Percentiles rank a stretch among this genome's conserved stretches.
These are phyloP conservation scores for Escovopsis sp. DNA, from an alignment of 2,329 filamentous ascomycete species.

Conservation along the genomic window DNA sequence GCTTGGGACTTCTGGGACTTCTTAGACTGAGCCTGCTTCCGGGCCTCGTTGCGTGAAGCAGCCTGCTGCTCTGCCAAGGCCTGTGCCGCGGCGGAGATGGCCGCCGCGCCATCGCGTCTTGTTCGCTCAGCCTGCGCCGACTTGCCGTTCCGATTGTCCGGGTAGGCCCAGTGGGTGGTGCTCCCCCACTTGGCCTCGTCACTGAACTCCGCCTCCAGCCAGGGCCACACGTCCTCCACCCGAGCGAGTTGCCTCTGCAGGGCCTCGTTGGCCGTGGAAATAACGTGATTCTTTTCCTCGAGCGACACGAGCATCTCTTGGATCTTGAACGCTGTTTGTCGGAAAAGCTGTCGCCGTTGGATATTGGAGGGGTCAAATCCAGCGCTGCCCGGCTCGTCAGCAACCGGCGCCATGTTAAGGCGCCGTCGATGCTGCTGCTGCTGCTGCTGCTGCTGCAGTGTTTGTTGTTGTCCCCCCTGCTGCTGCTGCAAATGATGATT, in stretches of 20 bases:
- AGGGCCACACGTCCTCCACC: constrained; percentile 73
- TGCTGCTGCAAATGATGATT: constrained; percentile 11
- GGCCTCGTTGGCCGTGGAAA: constrained; percentile 81
- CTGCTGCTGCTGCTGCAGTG: too few species aligned
- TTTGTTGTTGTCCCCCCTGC: too few species aligned
- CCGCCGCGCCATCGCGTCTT: constrained; percentile 62
- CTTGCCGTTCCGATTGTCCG: constrained; percentile 57
- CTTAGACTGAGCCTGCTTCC: constrained; percentile 68
- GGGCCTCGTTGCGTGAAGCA: constrained; percentile 58
- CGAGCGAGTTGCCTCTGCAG: constrained; percentile 72
- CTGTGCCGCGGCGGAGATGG: constrained; percentile 61
- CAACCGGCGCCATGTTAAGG: constrained; percentile 22
- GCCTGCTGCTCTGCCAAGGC: constrained; percentile 71
- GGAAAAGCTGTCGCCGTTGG: constrained; percentile 57
- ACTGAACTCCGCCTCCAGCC: constrained; percentile 78
- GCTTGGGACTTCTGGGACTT: constrained; percentile 53
- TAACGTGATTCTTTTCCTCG: constrained; percentile 95
- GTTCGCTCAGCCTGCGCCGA: constrained; percentile 56
- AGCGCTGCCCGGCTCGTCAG: constrained; percentile 27
- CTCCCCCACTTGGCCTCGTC: constrained; percentile 91
- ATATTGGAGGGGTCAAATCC: constrained; percentile 43
- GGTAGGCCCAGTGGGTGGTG: constrained; percentile 87
- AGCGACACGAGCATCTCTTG: constrained; percentile 77
- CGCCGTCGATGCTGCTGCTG: constrained; percentile 6
- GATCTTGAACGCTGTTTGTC: constrained; percentile 62